Evolutionary conservation across 495 filamentous ascomycete species (phyloP), one percentile per base, ranked within the genome.

Genomic region (Penicillium roqueforti): DNA sequence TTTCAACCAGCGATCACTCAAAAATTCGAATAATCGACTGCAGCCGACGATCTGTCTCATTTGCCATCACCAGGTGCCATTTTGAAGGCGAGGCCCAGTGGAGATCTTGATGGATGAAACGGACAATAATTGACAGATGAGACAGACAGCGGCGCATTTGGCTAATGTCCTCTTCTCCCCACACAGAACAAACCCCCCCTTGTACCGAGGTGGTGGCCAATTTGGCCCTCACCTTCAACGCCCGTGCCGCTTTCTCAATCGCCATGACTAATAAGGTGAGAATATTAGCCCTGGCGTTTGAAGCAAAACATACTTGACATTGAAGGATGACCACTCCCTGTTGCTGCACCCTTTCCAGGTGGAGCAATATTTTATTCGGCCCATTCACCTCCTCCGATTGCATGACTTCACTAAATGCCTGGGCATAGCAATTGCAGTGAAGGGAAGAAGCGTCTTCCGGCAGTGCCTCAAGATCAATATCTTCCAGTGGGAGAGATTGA

Each of bases 31-130:
- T 67, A 13, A 74, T 55, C 16, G 65, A 22, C 45, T 69, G 67
- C 55, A 74, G 42, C 45, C 67, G 58, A 32, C 60, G 58, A 49
- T 74, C 66, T n/a, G 71, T 72, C 48, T 72, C 70, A 57, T 64
- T 62, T 10, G 74, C 70, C 71, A 76, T 73, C 1, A 65, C 47
- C 42, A 69, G 31, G 31, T 60, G 59, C 4, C 71, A 68, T 4
- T 57, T 50, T 0, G 62, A 61, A 1, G 68, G 56, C 0, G 62
- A 55, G 2, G 52, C 52, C 29, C 25, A 36, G 18, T 39, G 22
- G 7, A 50, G 25, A 14, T 39, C 34, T 19, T 14, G 61, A 32
- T 20, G 65, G 19, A 25, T 64, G 46, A 23, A 69, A 56, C 48
- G 70, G 66, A 48, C 62, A 63, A 39, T 64, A 70, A 14, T 52